A percentile compares a stretch with the other conserved stretches of the same genome.
phyloP scores from a whole-genome alignment of 306 rosid species.

The Parietaria judaica region DNA sequence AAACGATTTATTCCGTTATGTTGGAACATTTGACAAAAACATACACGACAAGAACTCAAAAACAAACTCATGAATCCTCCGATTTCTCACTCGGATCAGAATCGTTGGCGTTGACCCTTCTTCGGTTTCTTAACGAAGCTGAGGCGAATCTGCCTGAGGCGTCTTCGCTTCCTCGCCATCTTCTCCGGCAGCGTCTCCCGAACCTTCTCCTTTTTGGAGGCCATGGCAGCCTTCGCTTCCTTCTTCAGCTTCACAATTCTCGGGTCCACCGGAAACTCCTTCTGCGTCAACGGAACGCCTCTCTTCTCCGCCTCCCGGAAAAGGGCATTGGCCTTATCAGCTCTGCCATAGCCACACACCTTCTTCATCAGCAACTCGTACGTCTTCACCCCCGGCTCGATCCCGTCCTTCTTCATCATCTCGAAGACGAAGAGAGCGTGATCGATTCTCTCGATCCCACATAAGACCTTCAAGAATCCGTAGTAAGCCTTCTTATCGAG shows the following conservation, averaged over 20 bases:
- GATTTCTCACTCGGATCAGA: background rate
- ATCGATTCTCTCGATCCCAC: constrained; percentile 75
- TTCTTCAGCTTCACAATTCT: constrained; percentile 45
- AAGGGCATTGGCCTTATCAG: constrained; percentile 54
- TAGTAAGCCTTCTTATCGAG: constrained; percentile 59
- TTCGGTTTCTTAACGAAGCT: constrained; percentile 4
- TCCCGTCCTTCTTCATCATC: constrained; percentile 71
- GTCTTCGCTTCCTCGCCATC: background rate
- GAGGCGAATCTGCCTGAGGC: background rate
- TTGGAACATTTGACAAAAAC: too few relatives aligned
- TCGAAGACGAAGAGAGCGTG: constrained; percentile 56
- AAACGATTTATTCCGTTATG: too few relatives aligned
- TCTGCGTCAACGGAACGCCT: constrained; percentile 35
- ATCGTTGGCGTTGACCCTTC: background rate
- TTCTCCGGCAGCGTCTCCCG: constrained; percentile 56
- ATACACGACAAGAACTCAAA: too few relatives aligned
- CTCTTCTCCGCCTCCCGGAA: constrained; percentile 46
- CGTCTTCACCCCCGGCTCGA: constrained; percentile 57
- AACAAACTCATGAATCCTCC: too few relatives aligned
- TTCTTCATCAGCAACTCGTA: constrained; percentile 65
- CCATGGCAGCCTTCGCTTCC: constrained; percentile 23
- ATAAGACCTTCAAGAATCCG: constrained; percentile 57
- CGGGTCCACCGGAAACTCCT: constrained; percentile 50
- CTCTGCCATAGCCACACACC: constrained; percentile 48
- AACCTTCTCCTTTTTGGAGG: constrained; percentile 50